Evolutionary conservation across 2,329 filamentous ascomycete genomes (phyloP), one percentile per base, ranked within the genome.

Genomic region (Alternaria incomplexa): DNA sequence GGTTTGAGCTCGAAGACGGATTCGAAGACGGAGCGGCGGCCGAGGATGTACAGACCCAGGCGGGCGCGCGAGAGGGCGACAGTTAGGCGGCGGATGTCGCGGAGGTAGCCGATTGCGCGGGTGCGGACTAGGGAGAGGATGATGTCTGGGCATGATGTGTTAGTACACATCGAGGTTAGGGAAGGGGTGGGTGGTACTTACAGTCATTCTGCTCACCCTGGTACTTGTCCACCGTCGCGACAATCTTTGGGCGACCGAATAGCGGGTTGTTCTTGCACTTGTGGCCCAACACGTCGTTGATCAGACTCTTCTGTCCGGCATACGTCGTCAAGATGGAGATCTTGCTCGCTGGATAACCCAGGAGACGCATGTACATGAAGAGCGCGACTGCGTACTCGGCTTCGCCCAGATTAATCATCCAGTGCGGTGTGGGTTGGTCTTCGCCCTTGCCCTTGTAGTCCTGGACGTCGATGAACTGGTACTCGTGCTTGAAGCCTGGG

Each of bases 121-220:
- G 96, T 98, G 65, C 96, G 89, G 13, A 93, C 96, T 50, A 99
- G 87, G 6, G 94, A 97, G 59, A 99, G 88, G 72, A 99, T 97
- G 70, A 99, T 89, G 75, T 97, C 93, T 96, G 20, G 20, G 20
- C 20, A 20, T 20, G 20, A 20, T 20, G 13, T 45, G 50, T 71
- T 65, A 73, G 63, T 28, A 36, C 48, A n/a, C 7, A 1, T 59
- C 11, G 9, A 15, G 4, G 20, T 26, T 8, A 6, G 25, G 13
- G n/a, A 25, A 10, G 15, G 6, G 5, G n/a, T 28, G 8, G 23
- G 3, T 25, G 36, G n/a, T 20, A 88, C 91, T 86, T 86, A 96
- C 93, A 98, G 76, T 99, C 96, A 81, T 99, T 99, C 81, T 99
- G 96, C 84, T 99, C 96, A 78, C 96, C 96, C 83, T 99, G 96